These are phyloP conservation scores for Vitis hybrid DNA, from an alignment of 177 flowering plant species.

Conservation along the genomic window DNA sequence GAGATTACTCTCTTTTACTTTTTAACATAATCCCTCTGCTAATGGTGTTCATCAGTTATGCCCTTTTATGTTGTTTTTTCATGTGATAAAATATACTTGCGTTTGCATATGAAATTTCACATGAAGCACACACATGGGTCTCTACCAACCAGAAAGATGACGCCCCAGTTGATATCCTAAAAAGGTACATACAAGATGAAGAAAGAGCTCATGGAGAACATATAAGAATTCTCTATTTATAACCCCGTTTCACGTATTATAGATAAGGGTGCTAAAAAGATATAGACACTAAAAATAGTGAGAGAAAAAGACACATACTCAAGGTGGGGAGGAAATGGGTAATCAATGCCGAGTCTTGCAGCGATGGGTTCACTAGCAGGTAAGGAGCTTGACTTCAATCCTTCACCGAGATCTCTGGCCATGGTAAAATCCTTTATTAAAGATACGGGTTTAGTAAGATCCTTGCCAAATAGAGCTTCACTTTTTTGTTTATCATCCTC, in stretches of 20 bases:
- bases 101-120: too few species aligned
- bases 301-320: constrained; percentile 52
- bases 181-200: too few species aligned
- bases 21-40: too few species aligned
- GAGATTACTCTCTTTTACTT: too few species aligned
- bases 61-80: too few species aligned
- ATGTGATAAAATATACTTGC: too few species aligned
- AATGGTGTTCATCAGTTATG: too few species aligned
- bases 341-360: constrained; percentile 82
- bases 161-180: too few species aligned
- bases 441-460: constrained; percentile 23
- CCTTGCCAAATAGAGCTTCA: constrained; percentile 31
- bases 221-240: not conserved
- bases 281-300: not conserved
- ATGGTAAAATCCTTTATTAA: constrained; percentile 27
- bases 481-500: constrained; percentile 26
- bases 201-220: not conserved
- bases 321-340: constrained; percentile 94
- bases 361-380: constrained; percentile 73
- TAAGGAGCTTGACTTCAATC: constrained; percentile 24
- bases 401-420: constrained; percentile 23
- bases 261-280: not conserved
- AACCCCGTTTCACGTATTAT: not conserved
- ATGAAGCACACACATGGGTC: too few species aligned
- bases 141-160: too few species aligned